A percentile compares a stretch with the other conserved stretches of the same genome.
Evolutionary conservation across 768 basidiomycete genomes (phyloP).

Genomic region (Lactarius tabidus): DNA sequence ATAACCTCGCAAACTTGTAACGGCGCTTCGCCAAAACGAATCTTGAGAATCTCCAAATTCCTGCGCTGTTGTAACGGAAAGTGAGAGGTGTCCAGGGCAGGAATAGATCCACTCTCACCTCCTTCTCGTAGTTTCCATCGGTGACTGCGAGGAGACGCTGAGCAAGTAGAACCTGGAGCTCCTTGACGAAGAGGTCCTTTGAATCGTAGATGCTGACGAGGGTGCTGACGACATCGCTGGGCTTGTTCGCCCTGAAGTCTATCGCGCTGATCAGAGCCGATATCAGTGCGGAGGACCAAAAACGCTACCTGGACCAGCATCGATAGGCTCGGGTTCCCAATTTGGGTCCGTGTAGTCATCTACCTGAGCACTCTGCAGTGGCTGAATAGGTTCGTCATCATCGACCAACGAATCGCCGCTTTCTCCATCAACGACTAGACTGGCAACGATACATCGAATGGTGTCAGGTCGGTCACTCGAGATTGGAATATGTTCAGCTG

Average conservation of each 20-base stretch:
- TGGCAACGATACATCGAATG: slow-evolving; percentile 88
- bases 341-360: slow-evolving; percentile 90
- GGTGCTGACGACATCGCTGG: slow-evolving; percentile 92
- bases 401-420: slow-evolving; percentile 79
- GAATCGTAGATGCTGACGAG: slow-evolving; percentile 98
- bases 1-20: slow-evolving; percentile 97
- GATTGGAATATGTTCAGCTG: not conserved
- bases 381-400: slow-evolving; percentile 76
- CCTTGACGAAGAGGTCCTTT: slow-evolving; percentile 93
- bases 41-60: slow-evolving; percentile 91
- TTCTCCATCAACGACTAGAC: slow-evolving; percentile 82
- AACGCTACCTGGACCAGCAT: slow-evolving; percentile 84
- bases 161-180: slow-evolving; percentile 87
- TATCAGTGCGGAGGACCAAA: not conserved
- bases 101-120: slow-evolving; percentile 37
- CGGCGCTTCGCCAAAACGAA: slow-evolving; percentile 90
- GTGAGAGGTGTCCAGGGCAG: not conserved
- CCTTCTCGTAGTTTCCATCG: slow-evolving; percentile 75
- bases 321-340: slow-evolving; percentile 95
- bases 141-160: slow-evolving; percentile 76
- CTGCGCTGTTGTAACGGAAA: slow-evolving; percentile 54
- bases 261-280: slow-evolving; percentile 10
- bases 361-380: slow-evolving; percentile 65
- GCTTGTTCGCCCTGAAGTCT: slow-evolving; percentile 91
- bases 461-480: slow-evolving; percentile 79